Evolutionary conservation across 2,329 filamentous ascomycete species (phyloP), one percentile per base, ranked within the genome.

Genomic region (Colletotrichum chlorophyti): DNA sequence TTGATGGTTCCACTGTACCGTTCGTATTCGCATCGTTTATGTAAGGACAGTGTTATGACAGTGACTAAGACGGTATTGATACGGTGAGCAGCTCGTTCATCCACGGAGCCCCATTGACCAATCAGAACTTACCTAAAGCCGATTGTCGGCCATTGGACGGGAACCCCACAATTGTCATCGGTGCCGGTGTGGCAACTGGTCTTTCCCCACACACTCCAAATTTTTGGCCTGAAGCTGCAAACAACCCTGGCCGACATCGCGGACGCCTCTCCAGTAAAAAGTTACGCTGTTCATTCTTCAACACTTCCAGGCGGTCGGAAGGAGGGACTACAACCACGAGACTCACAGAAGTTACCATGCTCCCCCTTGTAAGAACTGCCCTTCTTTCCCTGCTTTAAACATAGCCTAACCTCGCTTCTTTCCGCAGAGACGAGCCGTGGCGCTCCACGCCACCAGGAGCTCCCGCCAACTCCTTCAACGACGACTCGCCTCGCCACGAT

Each of bases 391-490:
- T 15, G 4, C 9, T 14, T 5, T 7, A n/a, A 14, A n/a, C 32
- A 9, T 19, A 26, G 42, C 27, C 51, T 42, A 21, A 42, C 17
- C 19, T 40, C 9, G 41, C 6, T 6, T 12, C 17, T 7, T 21
- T 12, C 12, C 9, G 11, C 51, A 70, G 69, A 69, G 68, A 68
- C 63, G 68, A 64, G 65, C 64, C 50, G 58, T 70, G 58, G 68
- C 64, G 19, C 53, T 67, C 60, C 64, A 65, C 45, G 68, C 68
- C 55, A 58, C 62, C 55, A 63, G 68, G 49, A 57, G 61, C 29
- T 61, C 29, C 48, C 76, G 82, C 49, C 79, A 88, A 59, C 78
- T 88, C 51, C 79, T 81, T 27, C 79, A 85, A 19, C 24, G 58
- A 53, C 58, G 52, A 12, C 23, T 57, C 15, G 41, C 45, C 34